A percentile compares a stretch with the other conserved stretches of the same genome.
These are phyloP conservation scores for Hypomontagnella monticulosa DNA, from an alignment of 495 filamentous ascomycete genomes.

Conservation along the genomic window DNA sequence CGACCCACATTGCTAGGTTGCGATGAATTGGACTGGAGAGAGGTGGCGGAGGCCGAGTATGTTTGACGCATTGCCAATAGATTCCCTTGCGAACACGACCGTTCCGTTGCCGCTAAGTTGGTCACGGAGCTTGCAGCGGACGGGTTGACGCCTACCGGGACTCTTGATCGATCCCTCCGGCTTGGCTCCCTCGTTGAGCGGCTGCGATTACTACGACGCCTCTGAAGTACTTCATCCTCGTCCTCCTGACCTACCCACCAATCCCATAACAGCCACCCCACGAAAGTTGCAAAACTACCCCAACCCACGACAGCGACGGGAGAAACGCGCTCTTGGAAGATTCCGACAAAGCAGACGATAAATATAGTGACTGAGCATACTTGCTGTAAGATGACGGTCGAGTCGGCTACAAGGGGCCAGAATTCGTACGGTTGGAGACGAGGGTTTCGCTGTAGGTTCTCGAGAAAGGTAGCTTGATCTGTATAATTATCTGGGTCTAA, in stretches of 20 bases:
- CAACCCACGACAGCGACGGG: conserved; percentile 87
- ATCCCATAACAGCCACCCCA: conserved; percentile 94
- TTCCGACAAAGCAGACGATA: conserved; percentile 90
- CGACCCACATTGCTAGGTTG: conserved; percentile 45
- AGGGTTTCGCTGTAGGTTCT: conserved; percentile 94
- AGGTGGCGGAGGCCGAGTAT: conserved; percentile 48
- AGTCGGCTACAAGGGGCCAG: conserved; percentile 94
- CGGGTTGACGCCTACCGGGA: conserved; percentile 21
- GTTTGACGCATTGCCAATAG: conserved; percentile 30
- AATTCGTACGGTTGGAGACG: conserved; percentile 96
- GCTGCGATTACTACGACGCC: conserved; percentile 44
- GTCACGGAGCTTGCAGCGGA: conserved; percentile 55
- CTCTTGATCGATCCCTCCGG: conserved; percentile 41
- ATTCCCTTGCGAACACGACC: conserved; percentile 38
- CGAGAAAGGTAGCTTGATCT: conserved; percentile 93
- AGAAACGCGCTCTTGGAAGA: conserved; percentile 83
- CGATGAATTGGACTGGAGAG: conserved; percentile 49
- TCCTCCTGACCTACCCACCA: conserved; percentile 76
- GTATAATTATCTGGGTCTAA: conserved; percentile 98
- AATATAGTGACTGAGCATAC: conserved; percentile 94
- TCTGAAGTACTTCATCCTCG: conserved; percentile 48
- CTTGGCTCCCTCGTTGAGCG: conserved; percentile 38
- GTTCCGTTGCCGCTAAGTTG: conserved; percentile 46
- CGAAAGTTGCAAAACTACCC: conserved; percentile 81
- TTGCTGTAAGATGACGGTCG: conserved; percentile 96